Percentiles rank a stretch among this genome's conserved stretches.
Conservation (phyloP, 2,329 filamentous ascomycete species). For the Zalaria sp. region DNA sequence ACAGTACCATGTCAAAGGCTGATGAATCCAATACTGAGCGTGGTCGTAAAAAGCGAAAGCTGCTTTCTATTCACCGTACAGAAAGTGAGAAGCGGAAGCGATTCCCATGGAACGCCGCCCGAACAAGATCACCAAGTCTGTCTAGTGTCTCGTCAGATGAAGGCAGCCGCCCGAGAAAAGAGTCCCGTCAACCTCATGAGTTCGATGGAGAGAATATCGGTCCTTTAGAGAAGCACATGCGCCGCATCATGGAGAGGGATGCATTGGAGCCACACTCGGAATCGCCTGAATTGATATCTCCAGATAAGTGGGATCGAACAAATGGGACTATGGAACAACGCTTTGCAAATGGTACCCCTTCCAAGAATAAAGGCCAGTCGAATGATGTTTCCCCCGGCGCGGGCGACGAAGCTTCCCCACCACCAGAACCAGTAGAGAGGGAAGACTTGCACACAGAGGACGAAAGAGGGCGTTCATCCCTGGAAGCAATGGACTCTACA, state of each 20-base stretch:
- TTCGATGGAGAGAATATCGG: slow-evolving; percentile 29
- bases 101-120: slow-evolving; percentile 4
- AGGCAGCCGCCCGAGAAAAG: slow-evolving; percentile 32
- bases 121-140: slow-evolving; percentile 9
- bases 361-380: no score
- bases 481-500: slow-evolving; percentile 16
- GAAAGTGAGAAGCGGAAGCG: slow-evolving; percentile 5
- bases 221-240: slow-evolving; percentile 31
- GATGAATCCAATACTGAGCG: slow-evolving; percentile 1
- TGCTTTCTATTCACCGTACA: slow-evolving; percentile 6
- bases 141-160: slow-evolving; percentile 27
- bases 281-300: slow-evolving; percentile 24
- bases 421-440: no score
- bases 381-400: no score
- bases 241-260: slow-evolving; percentile 28
- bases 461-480: neutral
- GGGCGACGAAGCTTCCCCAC: no score
- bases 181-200: slow-evolving; percentile 33
- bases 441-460: neutral
- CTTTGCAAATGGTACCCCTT: no score
- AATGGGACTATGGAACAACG: neutral
- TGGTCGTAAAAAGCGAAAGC: slow-evolving; percentile 6
- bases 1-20: neutral
- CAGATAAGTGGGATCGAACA: slow-evolving; percentile 23
- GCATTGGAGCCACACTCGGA: slow-evolving; percentile 6